Evolutionary conservation across 148 eudicot genomes (phyloP), one percentile per base, ranked within the genome.

Genomic region (Limonium bicolor): DNA sequence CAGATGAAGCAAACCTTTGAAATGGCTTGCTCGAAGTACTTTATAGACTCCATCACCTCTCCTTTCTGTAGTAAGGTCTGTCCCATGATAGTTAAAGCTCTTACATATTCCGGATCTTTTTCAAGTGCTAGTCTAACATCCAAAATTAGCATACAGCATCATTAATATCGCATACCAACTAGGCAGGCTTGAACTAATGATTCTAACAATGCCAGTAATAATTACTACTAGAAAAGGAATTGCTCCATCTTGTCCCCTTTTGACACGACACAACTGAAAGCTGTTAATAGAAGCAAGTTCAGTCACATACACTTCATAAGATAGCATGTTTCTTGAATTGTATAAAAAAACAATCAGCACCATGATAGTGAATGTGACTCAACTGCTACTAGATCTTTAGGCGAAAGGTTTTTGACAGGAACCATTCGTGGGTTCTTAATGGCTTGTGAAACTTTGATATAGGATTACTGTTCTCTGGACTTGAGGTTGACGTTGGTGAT

Each of bases 71-170:
- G 8, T 50, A 72, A 61, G 50, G 50, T 45, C 55, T 78, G 73
- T 16, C 95, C 97, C 84, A 90, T 48, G 13, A 73, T 48, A 34
- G 76, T 51, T 78, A 72, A 58, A 18, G 95, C 87, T 70, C 67
- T 60, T 31, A 57, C 76, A 42, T 75, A 63, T 45, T 78, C 87
- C 40, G 87, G 87, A 69, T 84, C 93, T 66, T 84, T 84, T 30
- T 70, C 70, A 41, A 90, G 71, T 46, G 87, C 93, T 53, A 78
- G 42, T 63, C 96, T 82, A 72, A 48, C 20, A n/a, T n/a, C n/a
- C n/a, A n/a, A n/a, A n/a, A n/a, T n/a, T n/a, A n/a, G n/a, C n/a
- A n/a, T n/a, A n/a, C n/a, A n/a, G 29, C 28, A 51, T 64, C 18
- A 17, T 35, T 27, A 32, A 17, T 13, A 17, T 2, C 28, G 36